A percentile compares a stretch with the other conserved stretches of the same genome.
Evolutionary conservation across 768 basidiomycete genomes (phyloP).

Genomic region (Pilatotrama ljubarskyi): DNA sequence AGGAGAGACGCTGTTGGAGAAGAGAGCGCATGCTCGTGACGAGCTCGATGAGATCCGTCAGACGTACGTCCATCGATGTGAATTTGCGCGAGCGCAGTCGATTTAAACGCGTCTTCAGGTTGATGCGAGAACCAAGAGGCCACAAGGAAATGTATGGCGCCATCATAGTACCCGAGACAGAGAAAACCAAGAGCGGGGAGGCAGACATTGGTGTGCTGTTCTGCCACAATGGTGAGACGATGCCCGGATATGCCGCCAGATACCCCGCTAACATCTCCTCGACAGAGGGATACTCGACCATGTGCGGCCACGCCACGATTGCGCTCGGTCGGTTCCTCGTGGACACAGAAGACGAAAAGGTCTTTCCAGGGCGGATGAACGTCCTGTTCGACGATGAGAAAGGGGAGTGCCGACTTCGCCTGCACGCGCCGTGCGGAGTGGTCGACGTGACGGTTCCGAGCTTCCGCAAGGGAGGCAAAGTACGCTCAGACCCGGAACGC

Average conservation of each 20-base stretch:
- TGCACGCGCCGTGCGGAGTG: conserved; percentile 43
- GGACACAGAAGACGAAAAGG: conserved; percentile 35
- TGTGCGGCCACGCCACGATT: conserved; percentile 45
- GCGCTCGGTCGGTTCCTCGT: conserved; percentile 42
- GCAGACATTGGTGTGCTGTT: conserved; percentile 45
- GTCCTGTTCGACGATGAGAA: conserved; percentile 26
- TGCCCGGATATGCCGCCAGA: background rate
- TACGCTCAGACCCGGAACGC: conserved; percentile 32
- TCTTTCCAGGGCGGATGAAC: conserved; percentile 34
- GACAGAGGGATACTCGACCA: conserved; percentile 44
- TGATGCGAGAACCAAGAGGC: conserved; percentile 43
- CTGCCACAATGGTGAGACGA: conserved; percentile 40
- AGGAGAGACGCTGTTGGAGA: conserved; percentile 38
- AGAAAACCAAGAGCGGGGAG: conserved; percentile 32
- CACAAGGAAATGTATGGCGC: conserved; percentile 45
- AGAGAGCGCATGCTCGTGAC: conserved; percentile 33
- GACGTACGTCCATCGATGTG: background rate
- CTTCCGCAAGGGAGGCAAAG: conserved; percentile 6
- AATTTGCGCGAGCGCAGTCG: background rate
- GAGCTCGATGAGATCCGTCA: conserved; percentile 32
- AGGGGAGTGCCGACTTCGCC: conserved; percentile 27
- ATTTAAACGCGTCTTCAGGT: conserved; percentile 17
- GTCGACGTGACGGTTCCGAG: conserved; percentile 36
- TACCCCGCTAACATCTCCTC: background rate
- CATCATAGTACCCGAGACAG: conserved; percentile 38